phyloP scores from a whole-genome alignment of 805 yeast species.

The Myxozyma vanderwaltii region DNA sequence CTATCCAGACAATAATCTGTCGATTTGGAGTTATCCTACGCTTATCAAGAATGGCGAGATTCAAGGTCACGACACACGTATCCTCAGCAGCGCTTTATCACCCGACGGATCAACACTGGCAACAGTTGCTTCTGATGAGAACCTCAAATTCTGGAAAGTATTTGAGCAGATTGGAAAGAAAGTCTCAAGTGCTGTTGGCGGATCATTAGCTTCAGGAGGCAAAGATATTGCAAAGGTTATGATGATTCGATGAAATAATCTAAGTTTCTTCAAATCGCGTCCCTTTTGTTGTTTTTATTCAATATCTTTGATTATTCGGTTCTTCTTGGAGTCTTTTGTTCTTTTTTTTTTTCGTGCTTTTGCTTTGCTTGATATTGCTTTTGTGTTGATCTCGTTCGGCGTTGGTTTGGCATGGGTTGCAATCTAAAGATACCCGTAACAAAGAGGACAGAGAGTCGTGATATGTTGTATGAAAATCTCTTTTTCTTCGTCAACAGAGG shows the following conservation, averaged over 20 bases:
- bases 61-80: slow-evolving; percentile 88
- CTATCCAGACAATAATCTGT: slow-evolving; percentile 80
- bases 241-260: slow-evolving; percentile 51
- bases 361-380: too few relatives aligned
- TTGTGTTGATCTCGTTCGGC: not conserved
- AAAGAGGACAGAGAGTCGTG: not conserved
- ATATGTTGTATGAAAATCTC: too few relatives aligned
- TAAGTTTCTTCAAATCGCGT: not conserved
- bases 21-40: slow-evolving; percentile 83
- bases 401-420: not conserved
- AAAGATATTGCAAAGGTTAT: slow-evolving; percentile 55
- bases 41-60: slow-evolving; percentile 87
- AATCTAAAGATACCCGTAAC: slow-evolving; percentile 8
- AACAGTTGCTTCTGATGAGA: slow-evolving; percentile 95
- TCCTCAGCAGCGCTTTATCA: slow-evolving; percentile 76
- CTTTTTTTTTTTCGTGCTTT: too few relatives aligned
- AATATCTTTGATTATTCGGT: not conserved
- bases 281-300: not conserved
- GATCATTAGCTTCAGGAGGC: slow-evolving; percentile 42
- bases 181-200: slow-evolving; percentile 39
- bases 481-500: not conserved
- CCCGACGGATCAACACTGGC: slow-evolving; percentile 91
- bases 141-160: slow-evolving; percentile 89
- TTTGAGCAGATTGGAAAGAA: slow-evolving; percentile 60
- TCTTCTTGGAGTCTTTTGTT: not conserved